Evolutionary conservation across 768 basidiomycete species (phyloP).

Genomic region (Rhizopogon rudus): DNA sequence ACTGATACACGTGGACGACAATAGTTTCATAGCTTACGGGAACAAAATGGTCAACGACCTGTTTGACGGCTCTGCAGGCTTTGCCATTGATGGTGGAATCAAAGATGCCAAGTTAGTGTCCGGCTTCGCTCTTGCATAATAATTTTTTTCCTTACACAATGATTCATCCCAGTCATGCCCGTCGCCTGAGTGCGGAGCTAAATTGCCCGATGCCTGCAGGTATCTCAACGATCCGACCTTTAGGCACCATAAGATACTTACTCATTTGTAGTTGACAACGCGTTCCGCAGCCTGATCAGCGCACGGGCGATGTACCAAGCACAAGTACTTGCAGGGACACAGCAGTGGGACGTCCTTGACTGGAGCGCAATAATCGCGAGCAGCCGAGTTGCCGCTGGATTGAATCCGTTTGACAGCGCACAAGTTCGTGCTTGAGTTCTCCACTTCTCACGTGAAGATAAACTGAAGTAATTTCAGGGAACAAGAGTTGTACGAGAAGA

Average conservation of each 20-base stretch:
- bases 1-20: not conserved
- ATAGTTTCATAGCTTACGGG: slow-evolving; percentile 51
- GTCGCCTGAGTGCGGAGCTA: slow-evolving; percentile 58
- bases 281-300: slow-evolving; percentile 75
- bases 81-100: slow-evolving; percentile 82
- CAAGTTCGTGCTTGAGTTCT: slow-evolving; percentile 19
- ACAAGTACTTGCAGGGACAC: slow-evolving; percentile 38
- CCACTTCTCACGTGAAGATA: not conserved
- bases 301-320: slow-evolving; percentile 66
- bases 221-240: not conserved
- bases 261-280: slow-evolving; percentile 44
- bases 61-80: slow-evolving; percentile 72
- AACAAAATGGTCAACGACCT: slow-evolving; percentile 67
- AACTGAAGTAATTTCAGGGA: slow-evolving; percentile 8
- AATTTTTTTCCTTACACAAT: slow-evolving; percentile 4
- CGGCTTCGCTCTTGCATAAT: not conserved
- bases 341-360: slow-evolving; percentile 59
- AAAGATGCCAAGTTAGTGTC: slow-evolving; percentile 66
- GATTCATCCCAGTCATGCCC: slow-evolving; percentile 48
- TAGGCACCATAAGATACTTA: not conserved
- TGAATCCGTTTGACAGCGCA: slow-evolving; percentile 38
- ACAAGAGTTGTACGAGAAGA: slow-evolving; percentile 18
- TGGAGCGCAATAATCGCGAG: slow-evolving; percentile 84
- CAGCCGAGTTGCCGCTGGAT: slow-evolving; percentile 67
- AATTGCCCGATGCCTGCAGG: slow-evolving; percentile 63